Percentiles rank a stretch among this genome's conserved stretches.
Evolutionary conservation across 2,329 filamentous ascomycete genomes (phyloP).

Genomic region (Phaeoacremonium minimum): DNA sequence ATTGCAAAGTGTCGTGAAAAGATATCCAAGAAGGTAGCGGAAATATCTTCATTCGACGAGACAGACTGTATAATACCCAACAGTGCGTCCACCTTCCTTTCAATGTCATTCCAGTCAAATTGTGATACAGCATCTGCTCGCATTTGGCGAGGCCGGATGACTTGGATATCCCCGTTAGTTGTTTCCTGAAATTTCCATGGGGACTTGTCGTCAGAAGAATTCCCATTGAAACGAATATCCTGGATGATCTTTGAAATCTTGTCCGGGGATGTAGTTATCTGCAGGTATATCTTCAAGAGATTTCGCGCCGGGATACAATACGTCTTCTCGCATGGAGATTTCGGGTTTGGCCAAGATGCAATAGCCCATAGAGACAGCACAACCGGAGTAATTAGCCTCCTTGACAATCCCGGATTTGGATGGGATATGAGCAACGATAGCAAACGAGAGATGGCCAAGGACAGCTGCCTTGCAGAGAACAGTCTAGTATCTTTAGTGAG

Average conservation of each 20-base stretch:
- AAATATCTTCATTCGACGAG: slow-evolving; percentile 51
- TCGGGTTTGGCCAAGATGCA: slow-evolving; percentile 41
- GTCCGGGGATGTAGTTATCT: slow-evolving; percentile 47
- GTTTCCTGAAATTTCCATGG: slow-evolving; percentile 50
- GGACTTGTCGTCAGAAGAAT: slow-evolving; percentile 18
- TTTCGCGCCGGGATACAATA: slow-evolving; percentile 41
- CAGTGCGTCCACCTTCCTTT: slow-evolving; percentile 42
- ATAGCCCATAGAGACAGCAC: slow-evolving; percentile 61
- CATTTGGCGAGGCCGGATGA: slow-evolving; percentile 28
- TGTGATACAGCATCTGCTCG: slow-evolving; percentile 10
- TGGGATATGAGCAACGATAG: slow-evolving; percentile 55
- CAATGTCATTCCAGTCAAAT: slow-evolving; percentile 38
- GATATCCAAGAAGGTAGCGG: slow-evolving; percentile 55
- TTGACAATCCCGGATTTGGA: slow-evolving; percentile 62
- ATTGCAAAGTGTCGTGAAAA: slow-evolving; percentile 53
- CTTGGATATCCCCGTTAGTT: slow-evolving; percentile 44
- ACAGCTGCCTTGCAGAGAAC: slow-evolving; percentile 41
- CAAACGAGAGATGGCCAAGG: slow-evolving; percentile 49
- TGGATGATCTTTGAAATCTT: slow-evolving; percentile 44
- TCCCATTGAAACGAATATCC: slow-evolving; percentile 54
- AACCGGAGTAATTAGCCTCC: slow-evolving; percentile 54
- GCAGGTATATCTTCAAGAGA: slow-evolving; percentile 54
- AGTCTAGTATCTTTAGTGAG: slow-evolving; percentile 37
- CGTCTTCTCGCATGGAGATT: slow-evolving; percentile 25
- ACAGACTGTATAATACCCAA: slow-evolving; percentile 43